These are phyloP conservation scores for Paulinella micropora DNA, from an alignment of 78 protist genomes.

Conservation along the genomic window DNA sequence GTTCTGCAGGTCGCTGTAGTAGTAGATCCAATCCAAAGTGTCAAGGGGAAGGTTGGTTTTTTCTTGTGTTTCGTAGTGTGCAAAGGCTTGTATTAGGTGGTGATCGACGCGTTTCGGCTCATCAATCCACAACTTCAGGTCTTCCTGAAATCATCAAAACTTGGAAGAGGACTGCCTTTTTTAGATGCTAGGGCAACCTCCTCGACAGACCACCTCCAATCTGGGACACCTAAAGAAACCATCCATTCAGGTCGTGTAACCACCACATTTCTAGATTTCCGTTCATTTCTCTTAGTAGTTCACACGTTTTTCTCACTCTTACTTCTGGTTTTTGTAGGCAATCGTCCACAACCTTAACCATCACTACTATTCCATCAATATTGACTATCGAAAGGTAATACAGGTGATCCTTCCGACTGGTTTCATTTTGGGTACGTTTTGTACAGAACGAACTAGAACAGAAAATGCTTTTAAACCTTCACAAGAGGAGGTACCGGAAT, in stretches of 20 bases:
- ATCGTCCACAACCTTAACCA: slow-evolving; percentile 91
- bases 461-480: slow-evolving; percentile 74
- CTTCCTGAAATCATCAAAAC: too few relatives aligned
- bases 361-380: slow-evolving; percentile 90
- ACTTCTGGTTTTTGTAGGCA: too few relatives aligned
- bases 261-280: too few relatives aligned
- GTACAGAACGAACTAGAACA: slow-evolving; percentile 92
- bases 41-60: slow-evolving; percentile 77
- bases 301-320: too few relatives aligned
- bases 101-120: slow-evolving; percentile 95
- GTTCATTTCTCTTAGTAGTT: too few relatives aligned
- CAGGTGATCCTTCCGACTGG: too few relatives aligned
- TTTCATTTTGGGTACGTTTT: too few relatives aligned
- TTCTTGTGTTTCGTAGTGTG: neutral
- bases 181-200: slow-evolving; percentile 73
- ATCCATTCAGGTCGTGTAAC: slow-evolving; percentile 76
- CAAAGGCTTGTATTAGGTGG: slow-evolving; percentile 51
- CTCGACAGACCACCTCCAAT: slow-evolving; percentile 98
- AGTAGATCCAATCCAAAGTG: slow-evolving; percentile 98
- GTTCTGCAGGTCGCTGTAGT: too few relatives aligned
- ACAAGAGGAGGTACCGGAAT: slow-evolving; percentile 31
- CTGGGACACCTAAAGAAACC: slow-evolving; percentile 93
- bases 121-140: slow-evolving; percentile 67
- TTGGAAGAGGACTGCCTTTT: too few relatives aligned
- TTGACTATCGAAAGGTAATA: slow-evolving; percentile 86